Conservation (phyloP, 306 rosid genomes). For the Betula pendula region DNA sequence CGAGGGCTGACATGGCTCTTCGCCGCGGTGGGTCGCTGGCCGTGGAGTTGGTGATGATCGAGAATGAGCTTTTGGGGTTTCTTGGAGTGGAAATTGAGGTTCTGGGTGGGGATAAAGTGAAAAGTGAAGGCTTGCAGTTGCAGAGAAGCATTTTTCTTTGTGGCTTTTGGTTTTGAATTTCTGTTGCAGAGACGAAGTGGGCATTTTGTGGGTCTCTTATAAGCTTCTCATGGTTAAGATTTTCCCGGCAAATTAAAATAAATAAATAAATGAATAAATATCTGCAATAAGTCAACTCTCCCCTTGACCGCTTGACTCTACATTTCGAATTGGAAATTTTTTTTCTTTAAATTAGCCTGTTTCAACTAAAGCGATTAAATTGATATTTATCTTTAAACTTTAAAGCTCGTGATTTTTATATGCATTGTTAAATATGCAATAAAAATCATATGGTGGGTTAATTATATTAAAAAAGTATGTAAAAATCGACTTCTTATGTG, state of each 20-base stretch:
- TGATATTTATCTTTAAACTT: no score
- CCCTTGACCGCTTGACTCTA: no score
- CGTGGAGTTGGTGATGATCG: conserved; percentile 39
- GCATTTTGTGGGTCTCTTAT: no score
- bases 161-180: conserved; percentile 9
- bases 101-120: conserved; percentile 18
- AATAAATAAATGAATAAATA: neutral
- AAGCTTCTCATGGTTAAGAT: conserved; percentile 6
- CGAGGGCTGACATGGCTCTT: conserved; percentile 58
- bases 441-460: no score
- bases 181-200: neutral
- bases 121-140: conserved; percentile 31
- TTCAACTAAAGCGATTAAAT: no score
- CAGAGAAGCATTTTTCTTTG: conserved; percentile 31
- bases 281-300: no score
- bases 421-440: no score
- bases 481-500: no score
- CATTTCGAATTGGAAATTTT: no score
- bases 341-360: no score
- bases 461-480: no score
- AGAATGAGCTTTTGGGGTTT: conserved; percentile 28
- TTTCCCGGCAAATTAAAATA: conserved; percentile 20
- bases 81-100: conserved; percentile 16
- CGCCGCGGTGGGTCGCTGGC: conserved; percentile 38
- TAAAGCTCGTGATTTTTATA: no score